Evolutionary conservation across 495 filamentous ascomycete genomes (phyloP), one percentile per base, ranked within the genome.

Genomic region (Penicillium mononematosum): DNA sequence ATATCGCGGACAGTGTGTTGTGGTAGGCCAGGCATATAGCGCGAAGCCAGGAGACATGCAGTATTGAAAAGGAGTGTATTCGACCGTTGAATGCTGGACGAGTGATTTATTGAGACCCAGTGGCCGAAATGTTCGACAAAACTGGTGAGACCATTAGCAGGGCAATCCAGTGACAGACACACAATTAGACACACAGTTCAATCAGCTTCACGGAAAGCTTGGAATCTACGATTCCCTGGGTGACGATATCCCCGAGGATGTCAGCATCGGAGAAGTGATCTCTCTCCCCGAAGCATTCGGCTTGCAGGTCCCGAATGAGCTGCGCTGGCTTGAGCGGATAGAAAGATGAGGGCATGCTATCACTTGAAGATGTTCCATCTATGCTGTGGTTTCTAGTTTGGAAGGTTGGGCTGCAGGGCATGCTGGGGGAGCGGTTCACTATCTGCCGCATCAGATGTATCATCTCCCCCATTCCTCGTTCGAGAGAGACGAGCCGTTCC

Each of bases 391-490:
- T 70, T 52, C 63, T 57, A 1, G 58, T 42, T 27, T 62, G 63
- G 1, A 60, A 64, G 17, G 34, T 51, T 4, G 64, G 56, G 12
- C 59, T 66, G 41, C 60, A 46, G 16, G 59, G 54, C 16, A 62
- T 44, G 16, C 19, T 61, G 5, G 67, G 63, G n/a, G 71, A 56
- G 7, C 65, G 63, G 31, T 70, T 63, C 32, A 67, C 61, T 58
- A 75, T 74, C 48, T 74, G 72, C 31, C 67, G 70, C 68, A 75
- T 67, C 44, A 72, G 63, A 45, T 70, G 58, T 2, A 73, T 75
- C 71, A 75, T 71, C 52, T 75, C 72, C 10, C 66, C 66, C 71
- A 75, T 75, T 24, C 70, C 65, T 25, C 65, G 63, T 57, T 75
- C 72, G 16, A 75, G 56, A 16, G 71, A 74, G 29, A 60, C 64